phyloP scores from a whole-genome alignment of 2,329 filamentous ascomycete genomes.

The Endocalyx cinctus region DNA sequence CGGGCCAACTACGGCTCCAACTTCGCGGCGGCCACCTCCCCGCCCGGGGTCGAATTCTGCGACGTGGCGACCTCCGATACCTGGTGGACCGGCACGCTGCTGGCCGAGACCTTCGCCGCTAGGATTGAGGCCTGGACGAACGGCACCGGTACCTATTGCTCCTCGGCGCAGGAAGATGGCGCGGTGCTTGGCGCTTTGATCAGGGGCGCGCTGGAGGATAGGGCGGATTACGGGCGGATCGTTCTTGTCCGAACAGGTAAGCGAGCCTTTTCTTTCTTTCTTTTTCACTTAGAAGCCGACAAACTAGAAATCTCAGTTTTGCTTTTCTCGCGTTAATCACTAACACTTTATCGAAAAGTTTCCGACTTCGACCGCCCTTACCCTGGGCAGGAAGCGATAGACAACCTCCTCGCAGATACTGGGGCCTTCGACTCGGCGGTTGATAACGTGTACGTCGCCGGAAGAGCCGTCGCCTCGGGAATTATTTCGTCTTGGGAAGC shows the following conservation, averaged over 20 bases:
- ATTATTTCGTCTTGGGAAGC: slow-evolving; percentile 2
- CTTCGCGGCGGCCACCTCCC: not conserved
- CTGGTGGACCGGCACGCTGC: slow-evolving; percentile 1
- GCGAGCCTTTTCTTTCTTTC: not conserved
- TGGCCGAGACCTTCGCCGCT: slow-evolving; percentile 21
- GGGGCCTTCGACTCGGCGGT: slow-evolving; percentile 1
- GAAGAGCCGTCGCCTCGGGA: slow-evolving; percentile 1
- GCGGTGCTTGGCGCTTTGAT: slow-evolving; percentile 28
- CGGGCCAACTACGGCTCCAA: slow-evolving; percentile 1
- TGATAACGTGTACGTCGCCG: slow-evolving; percentile 3
- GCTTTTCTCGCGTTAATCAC: no score
- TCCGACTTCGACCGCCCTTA: slow-evolving; percentile 7
- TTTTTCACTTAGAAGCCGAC: no score
- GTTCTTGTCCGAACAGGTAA: slow-evolving; percentile 14
- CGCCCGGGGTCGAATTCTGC: not conserved
- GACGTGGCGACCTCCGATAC: slow-evolving; percentile 1
- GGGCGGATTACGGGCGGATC: slow-evolving; percentile 29
- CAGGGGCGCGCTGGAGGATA: slow-evolving; percentile 19
- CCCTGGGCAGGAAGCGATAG: slow-evolving; percentile 4
- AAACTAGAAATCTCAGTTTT: no score
- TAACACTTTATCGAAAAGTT: not conserved
- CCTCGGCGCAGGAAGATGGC: slow-evolving; percentile 30
- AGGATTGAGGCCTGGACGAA: slow-evolving; percentile 28
- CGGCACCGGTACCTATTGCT: slow-evolving; percentile 30
- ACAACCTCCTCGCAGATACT: slow-evolving; percentile 4